phyloP scores from a whole-genome alignment of 1,284 basidiomycete species.

The Inonotus hispidus region DNA sequence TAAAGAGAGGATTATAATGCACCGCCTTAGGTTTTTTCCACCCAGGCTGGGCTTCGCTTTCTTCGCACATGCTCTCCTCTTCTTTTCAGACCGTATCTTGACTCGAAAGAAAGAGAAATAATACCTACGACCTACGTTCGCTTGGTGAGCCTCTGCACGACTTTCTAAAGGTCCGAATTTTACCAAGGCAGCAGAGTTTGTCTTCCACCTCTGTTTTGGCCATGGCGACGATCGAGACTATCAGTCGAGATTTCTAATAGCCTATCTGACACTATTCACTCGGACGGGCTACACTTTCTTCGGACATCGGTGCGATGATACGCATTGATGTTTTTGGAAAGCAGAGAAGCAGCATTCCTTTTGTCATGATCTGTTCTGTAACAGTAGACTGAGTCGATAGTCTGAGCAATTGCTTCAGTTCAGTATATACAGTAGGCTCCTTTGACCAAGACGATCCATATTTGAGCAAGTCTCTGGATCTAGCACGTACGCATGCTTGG shows the following conservation, averaged over 20 bases:
- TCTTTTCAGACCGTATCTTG: not conserved
- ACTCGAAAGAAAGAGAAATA: not conserved
- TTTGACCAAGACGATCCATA: too few relatives aligned
- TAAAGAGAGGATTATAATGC: conserved; percentile 65
- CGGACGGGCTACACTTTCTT: not conserved
- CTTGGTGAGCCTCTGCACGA: too few relatives aligned
- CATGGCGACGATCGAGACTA: not conserved
- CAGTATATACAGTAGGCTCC: too few relatives aligned
- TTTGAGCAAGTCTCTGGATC: too few relatives aligned
- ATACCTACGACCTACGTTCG: too few relatives aligned
- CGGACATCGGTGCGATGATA: not conserved
- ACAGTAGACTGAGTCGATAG: too few relatives aligned
- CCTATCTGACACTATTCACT: not conserved
- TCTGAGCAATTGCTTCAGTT: too few relatives aligned
- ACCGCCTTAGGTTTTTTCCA: conserved; percentile 28
- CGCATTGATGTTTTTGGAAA: too few relatives aligned
- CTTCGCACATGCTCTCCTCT: conserved; percentile 45
- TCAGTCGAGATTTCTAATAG: not conserved
- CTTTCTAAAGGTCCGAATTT: not conserved
- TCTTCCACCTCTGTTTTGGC: not conserved
- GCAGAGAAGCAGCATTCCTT: not conserved
- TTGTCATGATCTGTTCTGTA: too few relatives aligned
- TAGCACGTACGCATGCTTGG: too few relatives aligned
- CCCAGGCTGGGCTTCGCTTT: conserved; percentile 57
- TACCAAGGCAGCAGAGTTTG: conserved; percentile 2